Evolutionary conservation across 805 yeast species (phyloP).

Genomic region (Teunomyces kruisii): DNA sequence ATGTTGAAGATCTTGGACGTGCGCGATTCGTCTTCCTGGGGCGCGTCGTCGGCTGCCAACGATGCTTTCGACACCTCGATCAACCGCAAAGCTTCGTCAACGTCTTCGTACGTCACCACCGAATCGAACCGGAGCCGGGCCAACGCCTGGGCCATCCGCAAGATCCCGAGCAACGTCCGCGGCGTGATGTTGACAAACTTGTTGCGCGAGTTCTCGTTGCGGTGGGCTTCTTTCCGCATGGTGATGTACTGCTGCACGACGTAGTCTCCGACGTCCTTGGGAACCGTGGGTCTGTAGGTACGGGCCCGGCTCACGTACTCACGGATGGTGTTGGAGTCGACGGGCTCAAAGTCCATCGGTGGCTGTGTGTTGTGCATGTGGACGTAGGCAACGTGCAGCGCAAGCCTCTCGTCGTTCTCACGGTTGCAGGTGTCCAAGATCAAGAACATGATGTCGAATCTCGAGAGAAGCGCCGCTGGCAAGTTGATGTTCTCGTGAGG

Average conservation of each 20-base stretch:
- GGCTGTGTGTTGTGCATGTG: slow-evolving; percentile 94
- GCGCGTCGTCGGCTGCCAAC: slow-evolving; percentile 50
- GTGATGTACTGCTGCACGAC: slow-evolving; percentile 84
- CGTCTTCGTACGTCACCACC: slow-evolving; percentile 72
- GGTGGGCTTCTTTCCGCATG: slow-evolving; percentile 87
- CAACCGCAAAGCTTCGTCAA: slow-evolving; percentile 92
- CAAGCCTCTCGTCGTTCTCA: slow-evolving; percentile 81
- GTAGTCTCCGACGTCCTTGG: slow-evolving; percentile 80
- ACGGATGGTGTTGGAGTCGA: slow-evolving; percentile 77
- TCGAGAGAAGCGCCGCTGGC: slow-evolving; percentile 93
- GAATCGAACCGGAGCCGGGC: slow-evolving; percentile 85
- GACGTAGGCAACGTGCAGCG: slow-evolving; percentile 91
- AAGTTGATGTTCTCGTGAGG: slow-evolving; percentile 94
- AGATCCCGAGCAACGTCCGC: slow-evolving; percentile 85
- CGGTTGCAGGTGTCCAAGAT: slow-evolving; percentile 80
- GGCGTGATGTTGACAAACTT: slow-evolving; percentile 94
- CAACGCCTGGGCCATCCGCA: slow-evolving; percentile 91
- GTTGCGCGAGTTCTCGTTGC: slow-evolving; percentile 69
- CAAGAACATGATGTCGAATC: slow-evolving; percentile 88
- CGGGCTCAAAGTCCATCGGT: slow-evolving; percentile 66
- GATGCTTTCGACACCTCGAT: slow-evolving; percentile 86
- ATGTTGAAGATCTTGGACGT: slow-evolving; percentile 70
- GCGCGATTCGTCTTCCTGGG: slow-evolving; percentile 62
- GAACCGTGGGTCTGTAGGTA: slow-evolving; percentile 78
- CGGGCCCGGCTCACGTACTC: slow-evolving; percentile 88